Evolutionary conservation across 2,329 filamentous ascomycete species (phyloP).

Genomic region (Sporothrix pallida): DNA sequence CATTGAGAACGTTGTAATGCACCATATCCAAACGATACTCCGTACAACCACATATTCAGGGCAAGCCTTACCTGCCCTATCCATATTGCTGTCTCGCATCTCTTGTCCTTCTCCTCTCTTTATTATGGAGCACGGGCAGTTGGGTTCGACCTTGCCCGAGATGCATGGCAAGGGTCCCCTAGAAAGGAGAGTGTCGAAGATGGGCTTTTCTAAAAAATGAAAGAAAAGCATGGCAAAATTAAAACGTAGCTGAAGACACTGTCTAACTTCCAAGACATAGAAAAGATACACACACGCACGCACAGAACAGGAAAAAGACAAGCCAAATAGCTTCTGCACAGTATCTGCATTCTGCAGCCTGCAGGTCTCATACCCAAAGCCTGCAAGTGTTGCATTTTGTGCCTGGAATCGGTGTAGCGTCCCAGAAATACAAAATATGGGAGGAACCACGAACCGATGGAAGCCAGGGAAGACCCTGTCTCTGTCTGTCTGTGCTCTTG

Average conservation of each 20-base stretch:
- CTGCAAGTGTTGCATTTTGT: slow-evolving; percentile 2
- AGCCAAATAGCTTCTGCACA: neutral
- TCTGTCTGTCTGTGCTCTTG: neutral
- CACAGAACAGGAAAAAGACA: neutral
- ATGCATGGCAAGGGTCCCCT: slow-evolving; percentile 18
- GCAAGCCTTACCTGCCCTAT: slow-evolving; percentile 15
- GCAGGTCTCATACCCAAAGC: neutral
- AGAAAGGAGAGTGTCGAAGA: neutral
- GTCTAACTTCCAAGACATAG: neutral
- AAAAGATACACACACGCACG: neutral
- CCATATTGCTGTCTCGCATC: slow-evolving; percentile 9
- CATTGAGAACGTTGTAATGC: too few relatives aligned
- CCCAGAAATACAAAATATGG: neutral
- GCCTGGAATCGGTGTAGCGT: slow-evolving; percentile 21
- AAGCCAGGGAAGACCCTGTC: slow-evolving; percentile 8
- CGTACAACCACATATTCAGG: neutral
- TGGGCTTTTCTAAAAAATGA: neutral
- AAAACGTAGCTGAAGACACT: slow-evolving; percentile 13
- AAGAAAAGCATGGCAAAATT: slow-evolving; percentile 16
- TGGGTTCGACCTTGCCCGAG: slow-evolving; percentile 23
- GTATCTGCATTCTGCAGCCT: neutral
- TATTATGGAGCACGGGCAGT: slow-evolving; percentile 24
- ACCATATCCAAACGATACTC: neutral
- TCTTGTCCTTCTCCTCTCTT: neutral
- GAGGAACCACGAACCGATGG: neutral